phyloP scores from a whole-genome alignment of 768 basidiomycete species.

The Dendrothele bispora region DNA sequence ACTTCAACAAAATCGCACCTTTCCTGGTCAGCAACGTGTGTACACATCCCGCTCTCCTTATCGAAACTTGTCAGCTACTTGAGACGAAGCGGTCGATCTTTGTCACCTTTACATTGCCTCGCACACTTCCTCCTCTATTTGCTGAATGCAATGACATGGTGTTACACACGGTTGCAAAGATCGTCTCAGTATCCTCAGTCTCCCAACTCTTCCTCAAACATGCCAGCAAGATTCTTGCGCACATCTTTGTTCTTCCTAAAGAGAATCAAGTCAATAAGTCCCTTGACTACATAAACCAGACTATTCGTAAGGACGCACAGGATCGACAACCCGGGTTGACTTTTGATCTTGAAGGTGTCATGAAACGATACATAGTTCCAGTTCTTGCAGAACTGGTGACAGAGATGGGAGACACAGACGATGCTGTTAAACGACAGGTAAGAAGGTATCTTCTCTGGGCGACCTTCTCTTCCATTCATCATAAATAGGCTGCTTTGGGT shows the following conservation, averaged over 20 bases:
- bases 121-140: slow-evolving; percentile 71
- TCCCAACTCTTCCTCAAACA: slow-evolving; percentile 46
- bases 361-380: slow-evolving; percentile 67
- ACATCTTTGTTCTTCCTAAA: slow-evolving; percentile 60
- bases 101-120: slow-evolving; percentile 58
- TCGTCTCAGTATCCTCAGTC: too few species aligned
- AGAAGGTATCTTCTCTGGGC: slow-evolving; percentile 14
- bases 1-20: slow-evolving; percentile 64
- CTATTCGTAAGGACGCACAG: slow-evolving; percentile 50
- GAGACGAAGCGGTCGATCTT: slow-evolving; percentile 57
- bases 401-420: slow-evolving; percentile 70
- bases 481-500: slow-evolving; percentile 32
- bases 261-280: slow-evolving; percentile 57
- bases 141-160: slow-evolving; percentile 57
- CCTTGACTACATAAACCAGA: slow-evolving; percentile 58
- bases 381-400: slow-evolving; percentile 77
- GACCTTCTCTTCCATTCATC: neutral
- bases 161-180: slow-evolving; percentile 59
- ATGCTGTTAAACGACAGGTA: slow-evolving; percentile 43
- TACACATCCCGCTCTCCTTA: slow-evolving; percentile 56
- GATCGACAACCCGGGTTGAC: slow-evolving; percentile 25
- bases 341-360: slow-evolving; percentile 48
- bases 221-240: slow-evolving; percentile 57
- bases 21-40: slow-evolving; percentile 61
- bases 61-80: slow-evolving; percentile 71